Evolutionary conservation across 2,329 filamentous ascomycete species (phyloP), one percentile per base, ranked within the genome.

Genomic region (Calonectria leucothoes): DNA sequence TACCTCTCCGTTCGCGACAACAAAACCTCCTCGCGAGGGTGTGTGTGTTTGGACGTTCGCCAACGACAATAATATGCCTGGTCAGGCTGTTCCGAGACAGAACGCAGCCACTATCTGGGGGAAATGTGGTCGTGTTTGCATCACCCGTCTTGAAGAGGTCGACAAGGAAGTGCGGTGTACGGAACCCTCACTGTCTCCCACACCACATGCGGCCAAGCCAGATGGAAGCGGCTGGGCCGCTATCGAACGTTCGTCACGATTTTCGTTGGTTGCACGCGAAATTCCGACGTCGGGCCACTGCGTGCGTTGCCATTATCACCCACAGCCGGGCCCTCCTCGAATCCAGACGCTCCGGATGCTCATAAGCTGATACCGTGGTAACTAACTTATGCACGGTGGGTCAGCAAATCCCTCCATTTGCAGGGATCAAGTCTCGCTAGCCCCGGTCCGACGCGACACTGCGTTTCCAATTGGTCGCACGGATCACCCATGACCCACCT

Each of bases 311-410:
- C 55, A 59, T 59, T 61, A 57, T 35, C 31, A 59, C 39, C 39
- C 23, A 20, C 33, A 39, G 33, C 55, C 35, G 55, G 55, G 31
- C 55, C 55, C 55, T 37, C 37, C 20, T 35, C 55, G n/a, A 27
- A 39, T 61, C 55, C 35, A 61, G 55, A 39, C 55, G 55, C 55
- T 61, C 20, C 37, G 55, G 55, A 61, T 39, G 33, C 55, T 49
- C 42, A 48, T 55, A 33, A 65, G 66, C 52, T 57, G 59, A 57
- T 39, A 72, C 72, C 66, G 69, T 66, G 55, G 48, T 48, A 33
- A 48, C 59, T 68, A 59, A 67, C 67, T 66, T 42, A 70, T 69
- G 72, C 69, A 74, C 65, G 59, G 65, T 72, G 69, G 72, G 66
- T 72, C 57, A 74, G 70, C 66, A 69, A 48, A 25, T 63, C 37